These are phyloP conservation scores for Aspergillus ruber DNA, from an alignment of 2,329 filamentous ascomycete genomes.

Conservation along the genomic window DNA sequence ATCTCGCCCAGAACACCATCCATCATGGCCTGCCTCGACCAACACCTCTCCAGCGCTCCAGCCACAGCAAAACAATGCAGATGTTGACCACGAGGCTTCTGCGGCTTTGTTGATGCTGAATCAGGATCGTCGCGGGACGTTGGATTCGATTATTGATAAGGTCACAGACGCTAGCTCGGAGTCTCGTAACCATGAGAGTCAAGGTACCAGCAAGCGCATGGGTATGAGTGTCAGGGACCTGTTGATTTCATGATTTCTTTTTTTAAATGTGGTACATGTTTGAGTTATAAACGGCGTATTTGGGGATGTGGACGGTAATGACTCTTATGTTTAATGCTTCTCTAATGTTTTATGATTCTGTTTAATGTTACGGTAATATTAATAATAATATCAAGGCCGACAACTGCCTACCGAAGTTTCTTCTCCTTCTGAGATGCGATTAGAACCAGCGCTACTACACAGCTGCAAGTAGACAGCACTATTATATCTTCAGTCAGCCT, in stretches of 20 bases:
- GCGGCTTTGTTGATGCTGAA: slow-evolving; percentile 85
- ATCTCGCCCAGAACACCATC: slow-evolving; percentile 14
- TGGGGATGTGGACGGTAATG: no score
- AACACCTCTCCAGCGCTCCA: slow-evolving; percentile 18
- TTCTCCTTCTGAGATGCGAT: not conserved
- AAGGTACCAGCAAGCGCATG: slow-evolving; percentile 29
- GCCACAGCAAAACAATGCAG: slow-evolving; percentile 34
- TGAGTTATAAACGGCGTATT: not conserved
- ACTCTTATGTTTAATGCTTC: no score
- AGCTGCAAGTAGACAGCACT: not conserved
- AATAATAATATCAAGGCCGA: not conserved
- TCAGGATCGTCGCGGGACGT: slow-evolving; percentile 58
- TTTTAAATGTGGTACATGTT: no score
- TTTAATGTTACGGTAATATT: not conserved
- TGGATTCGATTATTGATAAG: slow-evolving; percentile 23
- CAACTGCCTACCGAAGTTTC: not conserved
- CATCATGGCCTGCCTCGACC: slow-evolving; percentile 16
- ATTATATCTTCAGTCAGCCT: not conserved
- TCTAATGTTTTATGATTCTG: not conserved
- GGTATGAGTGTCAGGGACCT: slow-evolving; percentile 53
- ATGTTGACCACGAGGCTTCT: slow-evolving; percentile 72
- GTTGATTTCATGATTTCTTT: slow-evolving; percentile 39
- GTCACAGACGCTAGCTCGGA: slow-evolving; percentile 6
- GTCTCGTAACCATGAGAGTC: slow-evolving; percentile 1
- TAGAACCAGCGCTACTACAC: not conserved